phyloP scores from a whole-genome alignment of 2,329 filamentous ascomycete species.

The Didymella pomorum region DNA sequence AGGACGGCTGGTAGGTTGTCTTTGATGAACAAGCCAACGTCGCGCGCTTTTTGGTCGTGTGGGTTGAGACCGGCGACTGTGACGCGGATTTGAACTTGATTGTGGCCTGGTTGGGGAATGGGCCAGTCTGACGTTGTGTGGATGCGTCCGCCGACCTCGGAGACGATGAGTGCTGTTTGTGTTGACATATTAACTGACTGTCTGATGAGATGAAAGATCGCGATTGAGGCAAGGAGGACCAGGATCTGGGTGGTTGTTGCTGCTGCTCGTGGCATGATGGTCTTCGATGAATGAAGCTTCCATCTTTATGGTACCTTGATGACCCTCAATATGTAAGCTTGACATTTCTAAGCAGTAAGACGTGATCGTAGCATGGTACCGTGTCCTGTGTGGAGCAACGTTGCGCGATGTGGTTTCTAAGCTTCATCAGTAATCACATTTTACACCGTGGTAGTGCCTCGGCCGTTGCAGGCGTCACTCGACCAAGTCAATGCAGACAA shows the following conservation, averaged over 20 bases:
- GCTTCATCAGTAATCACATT: not conserved
- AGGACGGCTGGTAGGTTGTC: constrained; percentile 46
- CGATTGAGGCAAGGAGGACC: not conserved
- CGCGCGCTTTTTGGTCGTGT: constrained; percentile 53
- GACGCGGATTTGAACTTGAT: constrained; percentile 4
- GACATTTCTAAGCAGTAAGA: not conserved
- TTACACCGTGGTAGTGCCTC: not conserved
- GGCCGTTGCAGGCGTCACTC: not conserved
- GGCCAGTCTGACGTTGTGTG: not conserved
- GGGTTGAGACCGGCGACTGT: constrained; percentile 22
- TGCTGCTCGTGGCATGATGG: not conserved
- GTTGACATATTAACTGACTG: not conserved
- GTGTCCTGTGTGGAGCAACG: not conserved
- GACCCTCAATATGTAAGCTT: no score
- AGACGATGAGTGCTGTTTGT: not conserved
- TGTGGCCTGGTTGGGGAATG: not conserved
- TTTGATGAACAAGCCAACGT: constrained; percentile 49
- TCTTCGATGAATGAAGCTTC: not conserved
- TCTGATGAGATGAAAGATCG: not conserved
- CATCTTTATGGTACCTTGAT: not conserved
- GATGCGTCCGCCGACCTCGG: constrained; percentile 3
- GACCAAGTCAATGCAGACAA: no score
- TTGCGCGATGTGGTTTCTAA: not conserved
- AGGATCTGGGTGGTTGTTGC: not conserved
- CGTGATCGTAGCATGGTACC: not conserved